Base-by-base conservation (phyloP, 2,329 filamentous ascomycete species). In the Hypoxylon sp. region DNA sequence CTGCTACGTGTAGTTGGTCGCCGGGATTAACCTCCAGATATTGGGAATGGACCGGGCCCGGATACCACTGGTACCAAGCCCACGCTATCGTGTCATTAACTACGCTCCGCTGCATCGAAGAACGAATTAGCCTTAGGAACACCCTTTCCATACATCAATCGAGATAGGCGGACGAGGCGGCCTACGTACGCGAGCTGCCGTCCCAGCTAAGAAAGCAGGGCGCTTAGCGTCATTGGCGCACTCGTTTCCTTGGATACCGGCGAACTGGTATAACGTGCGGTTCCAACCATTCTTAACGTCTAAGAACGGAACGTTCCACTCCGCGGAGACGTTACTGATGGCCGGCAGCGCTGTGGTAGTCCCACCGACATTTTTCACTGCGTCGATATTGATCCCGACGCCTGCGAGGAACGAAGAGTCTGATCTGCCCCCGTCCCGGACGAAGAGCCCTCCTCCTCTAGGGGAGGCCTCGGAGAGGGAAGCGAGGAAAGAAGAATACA, bases 221-320 rank as follows among this genome's bases (percentile, higher is more conserved):
- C 6, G 46, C 60, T 26, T 55, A 29, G 22, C 13, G 8, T n/a
- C 22, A 6, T 51, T n/a, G 14, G n/a, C 35, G 13, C 65, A 64
- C 8, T 14, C 31, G 6, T 17, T 53, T 13, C 66, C 61, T 9
- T 54, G 17, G 4, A 68, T 63, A 14, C 65, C 60, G 5, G 54
- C 47, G 57, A 52, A 62, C 47, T 64, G 61, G 13, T 44, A 47
- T 11, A 65, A 39, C 10, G 6, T n/a, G 51, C 61, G 66, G 4
- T 37, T 33, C 19, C 62, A 11, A 47, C 19, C 44, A 17, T 47
- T 14, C 1, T 14, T n/a, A 10, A n/a, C 24, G 31, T 59, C 46
- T 19, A 59, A 24, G 60, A 61, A 71, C n/a, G 64, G 65, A 4
- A 68, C 50, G 26, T 68, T 63, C 60, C 61, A 68, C 5, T 58